Percentiles rank a stretch among this genome's conserved stretches.
These are phyloP conservation scores for Cicer chorassanicum DNA, from an alignment of 306 rosid species.

Conservation along the genomic window DNA sequence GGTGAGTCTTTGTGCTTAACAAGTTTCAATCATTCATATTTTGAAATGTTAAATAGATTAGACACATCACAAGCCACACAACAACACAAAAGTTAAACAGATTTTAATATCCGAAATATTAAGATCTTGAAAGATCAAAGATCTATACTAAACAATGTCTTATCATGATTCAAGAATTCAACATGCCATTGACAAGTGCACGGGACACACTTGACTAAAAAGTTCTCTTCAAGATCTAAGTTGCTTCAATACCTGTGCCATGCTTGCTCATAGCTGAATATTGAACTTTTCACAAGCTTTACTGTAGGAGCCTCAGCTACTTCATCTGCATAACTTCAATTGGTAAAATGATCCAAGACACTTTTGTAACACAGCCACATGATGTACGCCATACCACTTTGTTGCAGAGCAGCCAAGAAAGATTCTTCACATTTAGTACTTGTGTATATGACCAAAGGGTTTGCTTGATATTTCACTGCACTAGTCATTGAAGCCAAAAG, in stretches of 20 bases:
- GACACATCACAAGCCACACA: conserved; percentile 27
- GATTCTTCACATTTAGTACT: conserved; percentile 90
- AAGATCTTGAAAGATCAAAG: conserved; percentile 6
- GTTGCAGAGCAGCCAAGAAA: conserved; percentile 88
- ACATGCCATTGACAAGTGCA: conserved; percentile 11
- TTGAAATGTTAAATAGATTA: conserved; percentile 24
- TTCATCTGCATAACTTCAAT: conserved; percentile 69
- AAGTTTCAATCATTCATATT: conserved; percentile 30
- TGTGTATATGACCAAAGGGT: conserved; percentile 82
- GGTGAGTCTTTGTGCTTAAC: conserved; percentile 21
- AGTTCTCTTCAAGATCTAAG: conserved; percentile 26
- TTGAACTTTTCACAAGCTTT: conserved; percentile 90
- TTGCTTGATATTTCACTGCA: conserved; percentile 93
- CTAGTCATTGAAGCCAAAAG: conserved; percentile 43
- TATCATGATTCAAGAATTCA: conserved; percentile 30
- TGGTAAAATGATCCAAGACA: conserved; percentile 47
- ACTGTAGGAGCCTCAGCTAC: conserved; percentile 65
- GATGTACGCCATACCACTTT: conserved; percentile 66
- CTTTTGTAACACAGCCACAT: conserved; percentile 32
- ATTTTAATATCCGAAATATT: conserved; percentile 30
- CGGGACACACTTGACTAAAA: conserved; percentile 24
- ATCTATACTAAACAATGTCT: conserved; percentile 24
- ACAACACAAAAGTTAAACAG: conserved; percentile 17
- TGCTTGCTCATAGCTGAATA: conserved; percentile 96
- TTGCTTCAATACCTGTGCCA: conserved; percentile 86